Conservation (phyloP, 2,329 filamentous ascomycete genomes). For the Didymella exigua region DNA sequence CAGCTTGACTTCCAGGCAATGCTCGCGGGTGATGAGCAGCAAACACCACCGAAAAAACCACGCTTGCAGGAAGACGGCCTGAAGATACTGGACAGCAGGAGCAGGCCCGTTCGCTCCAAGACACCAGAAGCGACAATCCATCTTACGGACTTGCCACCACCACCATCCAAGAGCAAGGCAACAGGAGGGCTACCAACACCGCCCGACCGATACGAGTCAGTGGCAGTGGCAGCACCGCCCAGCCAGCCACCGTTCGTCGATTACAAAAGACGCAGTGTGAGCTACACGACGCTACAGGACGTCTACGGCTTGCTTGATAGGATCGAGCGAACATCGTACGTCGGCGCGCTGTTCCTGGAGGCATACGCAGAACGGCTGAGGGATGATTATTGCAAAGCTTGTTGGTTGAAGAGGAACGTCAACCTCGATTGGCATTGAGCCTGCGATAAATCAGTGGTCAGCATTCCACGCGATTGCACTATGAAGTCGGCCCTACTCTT, state of each 20-base stretch:
- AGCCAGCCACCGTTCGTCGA: not conserved
- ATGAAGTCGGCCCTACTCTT: not conserved
- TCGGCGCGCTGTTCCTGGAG: constrained; percentile 29
- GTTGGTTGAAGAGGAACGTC: constrained; percentile 32
- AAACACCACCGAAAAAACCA: not conserved
- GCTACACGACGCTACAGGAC: constrained; percentile 32
- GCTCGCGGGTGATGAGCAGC: not conserved
- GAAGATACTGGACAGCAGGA: not conserved
- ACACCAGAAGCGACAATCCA: constrained; percentile 5
- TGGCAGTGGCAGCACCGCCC: too few relatives aligned
- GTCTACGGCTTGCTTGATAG: constrained; percentile 36
- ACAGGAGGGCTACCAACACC: not conserved
- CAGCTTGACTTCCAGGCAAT: constrained; percentile 18
- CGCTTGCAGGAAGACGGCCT: not conserved
- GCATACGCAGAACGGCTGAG: constrained; percentile 35
- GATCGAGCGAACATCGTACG: constrained; percentile 29
- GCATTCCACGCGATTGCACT: not conserved
- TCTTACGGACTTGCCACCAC: not conserved
- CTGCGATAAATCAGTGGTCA: not conserved
- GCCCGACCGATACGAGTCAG: not conserved
- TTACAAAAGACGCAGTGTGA: constrained; percentile 12
- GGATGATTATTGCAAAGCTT: constrained; percentile 30
- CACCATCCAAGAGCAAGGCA: not conserved
- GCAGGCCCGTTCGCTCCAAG: not conserved
- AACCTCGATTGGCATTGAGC: constrained; percentile 4